Base-by-base conservation (phyloP, 305 asterid species). In the Stenogyne calaminthoides region DNA sequence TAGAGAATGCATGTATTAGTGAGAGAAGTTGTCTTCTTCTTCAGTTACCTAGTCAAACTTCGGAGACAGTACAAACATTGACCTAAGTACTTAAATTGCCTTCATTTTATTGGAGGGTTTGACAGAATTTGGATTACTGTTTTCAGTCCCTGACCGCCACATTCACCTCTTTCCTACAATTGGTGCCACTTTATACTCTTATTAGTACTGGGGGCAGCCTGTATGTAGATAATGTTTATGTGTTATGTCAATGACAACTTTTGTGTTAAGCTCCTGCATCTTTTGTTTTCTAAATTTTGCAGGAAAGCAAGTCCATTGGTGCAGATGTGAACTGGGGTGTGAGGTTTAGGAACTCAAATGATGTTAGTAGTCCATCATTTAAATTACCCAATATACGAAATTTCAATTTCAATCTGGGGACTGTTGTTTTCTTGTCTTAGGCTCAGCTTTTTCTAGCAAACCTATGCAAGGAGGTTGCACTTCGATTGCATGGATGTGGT, bases 241-340 rank as follows among this genome's bases (percentile, higher is more conserved):
- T 20, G 12, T 58, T 42, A 40, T 15, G 9, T 46, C 73, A 49
- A n/a, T 55, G 14, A 27, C 52, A 44, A 58, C 57, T 70, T 57
- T 44, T 42, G 44, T 14, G 36, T 37, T 65, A 54, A 44, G 64
- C 72, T 55, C 52, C 34, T 59, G 65, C 19, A 65, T 51, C 46
- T 39, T 29, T 10, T 37, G 16, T 44, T 70, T 73, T 12, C 34
- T 54, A 58, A 73, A 6, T 61, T 82, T 67, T 84, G 85, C 94
- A 95, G 99, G 99, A 89, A 84, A 88, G 85, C 86, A 95, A 92
- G 82, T 95, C 99, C 59, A 73, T 95, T 69, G 96, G 99, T 59
- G 99, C 96, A 56, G 99, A 95, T 39, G 98, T 92, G 44, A 95
- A 95, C 82, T 95, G 99, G 99, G 99, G 98, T 59, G 97, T 95